These are phyloP conservation scores for Tagetes erecta DNA, from an alignment of 129 eudicot genomes.

Conservation along the genomic window DNA sequence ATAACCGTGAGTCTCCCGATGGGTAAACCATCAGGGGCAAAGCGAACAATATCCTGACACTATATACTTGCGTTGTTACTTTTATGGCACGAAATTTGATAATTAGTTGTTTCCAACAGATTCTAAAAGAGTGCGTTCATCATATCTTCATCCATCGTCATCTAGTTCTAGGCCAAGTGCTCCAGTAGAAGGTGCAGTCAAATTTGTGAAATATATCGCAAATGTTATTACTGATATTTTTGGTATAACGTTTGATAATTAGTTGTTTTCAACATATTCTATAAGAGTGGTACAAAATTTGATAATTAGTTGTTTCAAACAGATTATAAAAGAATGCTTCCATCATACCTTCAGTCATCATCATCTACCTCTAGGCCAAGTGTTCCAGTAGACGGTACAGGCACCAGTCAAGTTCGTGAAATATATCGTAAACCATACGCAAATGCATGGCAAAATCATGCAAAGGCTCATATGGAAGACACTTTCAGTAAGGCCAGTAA, in stretches of 20 bases:
- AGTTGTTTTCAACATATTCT: slow-evolving; percentile 28
- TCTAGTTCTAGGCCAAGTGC: slow-evolving; percentile 39
- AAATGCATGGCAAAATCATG: slow-evolving; percentile 37
- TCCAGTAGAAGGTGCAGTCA: slow-evolving; percentile 37
- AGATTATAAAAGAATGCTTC: slow-evolving; percentile 53
- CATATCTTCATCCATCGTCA: slow-evolving; percentile 39
- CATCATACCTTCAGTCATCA: slow-evolving; percentile 43
- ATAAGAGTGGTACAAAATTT: slow-evolving; percentile 39
- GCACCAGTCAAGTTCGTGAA: slow-evolving; percentile 43
- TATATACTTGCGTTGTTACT: no score
- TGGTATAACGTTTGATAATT: slow-evolving; percentile 29
- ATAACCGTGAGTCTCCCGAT: no score
- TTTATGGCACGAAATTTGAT: slow-evolving; percentile 30
- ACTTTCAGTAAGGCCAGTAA: slow-evolving; percentile 29
- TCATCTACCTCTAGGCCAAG: slow-evolving; percentile 37
- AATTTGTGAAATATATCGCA: slow-evolving; percentile 38
- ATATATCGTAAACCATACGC: slow-evolving; percentile 32
- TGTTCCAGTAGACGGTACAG: slow-evolving; percentile 33
- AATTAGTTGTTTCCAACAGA: slow-evolving; percentile 27
- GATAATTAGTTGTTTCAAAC: slow-evolving; percentile 29
- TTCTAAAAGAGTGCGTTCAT: slow-evolving; percentile 52
- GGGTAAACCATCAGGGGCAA: no score
- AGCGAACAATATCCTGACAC: no score
- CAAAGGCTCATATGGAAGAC: slow-evolving; percentile 36
- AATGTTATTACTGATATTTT: slow-evolving; percentile 2